Percentiles rank a stretch among this genome's conserved stretches.
phyloP scores from a whole-genome alignment of 176 grass and related monocot species.

The Rhynchospora tenuis region DNA sequence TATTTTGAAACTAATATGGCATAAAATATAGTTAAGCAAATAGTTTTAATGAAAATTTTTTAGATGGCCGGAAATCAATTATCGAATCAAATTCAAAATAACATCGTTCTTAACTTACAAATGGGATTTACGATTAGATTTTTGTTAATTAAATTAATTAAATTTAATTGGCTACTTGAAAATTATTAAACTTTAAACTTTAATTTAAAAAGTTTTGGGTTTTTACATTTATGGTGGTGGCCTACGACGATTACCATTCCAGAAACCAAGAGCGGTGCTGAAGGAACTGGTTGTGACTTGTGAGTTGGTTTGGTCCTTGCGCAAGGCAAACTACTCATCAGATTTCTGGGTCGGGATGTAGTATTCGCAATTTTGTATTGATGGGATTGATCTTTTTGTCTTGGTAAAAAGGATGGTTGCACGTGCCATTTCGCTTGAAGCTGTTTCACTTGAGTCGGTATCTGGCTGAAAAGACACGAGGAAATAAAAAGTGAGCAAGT shows the following conservation, averaged over 20 bases:
- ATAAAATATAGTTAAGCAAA: no score
- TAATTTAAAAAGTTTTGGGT: no score
- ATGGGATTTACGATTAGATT: no score
- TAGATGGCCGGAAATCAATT: no score
- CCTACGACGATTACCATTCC: conserved; percentile 56
- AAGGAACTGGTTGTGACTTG: conserved; percentile 97
- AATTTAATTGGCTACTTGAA: no score
- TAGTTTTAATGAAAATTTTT: no score
- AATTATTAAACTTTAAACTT: no score
- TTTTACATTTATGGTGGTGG: no score
- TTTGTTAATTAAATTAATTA: no score
- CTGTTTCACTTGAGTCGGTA: neutral
- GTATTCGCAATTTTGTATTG: conserved; percentile 54
- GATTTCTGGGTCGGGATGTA: conserved; percentile 76
- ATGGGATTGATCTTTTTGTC: conserved; percentile 27
- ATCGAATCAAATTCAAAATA: no score
- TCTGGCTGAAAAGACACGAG: conserved; percentile 35
- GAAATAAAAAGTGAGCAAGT: conserved; percentile 46
- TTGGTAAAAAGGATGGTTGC: conserved; percentile 21
- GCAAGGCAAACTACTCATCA: conserved; percentile 94
- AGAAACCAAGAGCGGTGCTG: conserved; percentile 90
- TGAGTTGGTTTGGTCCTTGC: conserved; percentile 89
- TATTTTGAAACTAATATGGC: no score
- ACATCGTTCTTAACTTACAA: no score
- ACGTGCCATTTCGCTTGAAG: conserved; percentile 17